Percentiles rank a stretch among this genome's conserved stretches.
Conservation (phyloP, 148 eudicot genomes). For the Cornus suecica region DNA sequence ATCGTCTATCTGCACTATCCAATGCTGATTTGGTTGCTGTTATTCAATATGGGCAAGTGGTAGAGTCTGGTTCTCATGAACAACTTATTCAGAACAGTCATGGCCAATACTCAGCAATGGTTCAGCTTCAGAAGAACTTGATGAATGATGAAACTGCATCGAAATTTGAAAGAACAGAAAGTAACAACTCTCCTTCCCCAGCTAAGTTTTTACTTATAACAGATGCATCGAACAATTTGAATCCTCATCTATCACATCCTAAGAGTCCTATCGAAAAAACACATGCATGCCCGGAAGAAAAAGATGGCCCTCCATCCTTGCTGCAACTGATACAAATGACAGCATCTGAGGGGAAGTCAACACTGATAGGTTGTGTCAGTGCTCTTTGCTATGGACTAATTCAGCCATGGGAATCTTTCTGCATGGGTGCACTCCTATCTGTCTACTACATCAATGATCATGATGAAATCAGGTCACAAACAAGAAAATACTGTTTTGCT, state of each 20-base stretch:
- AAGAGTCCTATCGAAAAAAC: not conserved
- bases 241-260: not conserved
- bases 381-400: slow-evolving; percentile 7
- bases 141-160: not conserved
- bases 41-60: slow-evolving; percentile 13
- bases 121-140: slow-evolving; percentile 7
- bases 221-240: not conserved
- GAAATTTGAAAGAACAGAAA: not conserved
- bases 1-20: slow-evolving; percentile 13
- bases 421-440: slow-evolving; percentile 11
- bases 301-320: not conserved
- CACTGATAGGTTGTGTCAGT: not conserved
- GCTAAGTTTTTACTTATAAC: not conserved
- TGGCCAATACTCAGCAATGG: slow-evolving; percentile 19
- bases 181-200: not conserved
- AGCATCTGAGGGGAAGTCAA: slow-evolving; percentile 5
- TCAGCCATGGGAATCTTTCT: slow-evolving; percentile 6
- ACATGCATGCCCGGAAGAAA: not conserved
- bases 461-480: slow-evolving; percentile 9
- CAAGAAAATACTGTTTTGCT: slow-evolving; percentile 1
- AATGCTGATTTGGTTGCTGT: slow-evolving; percentile 23
- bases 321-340: slow-evolving; percentile 12
- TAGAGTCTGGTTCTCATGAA: slow-evolving; percentile 19
- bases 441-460: slow-evolving; percentile 15
- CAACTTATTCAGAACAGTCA: slow-evolving; percentile 9